These are phyloP conservation scores for Pyrenochaeta sp. DNA, from an alignment of 2,329 filamentous ascomycete species.

Conservation along the genomic window DNA sequence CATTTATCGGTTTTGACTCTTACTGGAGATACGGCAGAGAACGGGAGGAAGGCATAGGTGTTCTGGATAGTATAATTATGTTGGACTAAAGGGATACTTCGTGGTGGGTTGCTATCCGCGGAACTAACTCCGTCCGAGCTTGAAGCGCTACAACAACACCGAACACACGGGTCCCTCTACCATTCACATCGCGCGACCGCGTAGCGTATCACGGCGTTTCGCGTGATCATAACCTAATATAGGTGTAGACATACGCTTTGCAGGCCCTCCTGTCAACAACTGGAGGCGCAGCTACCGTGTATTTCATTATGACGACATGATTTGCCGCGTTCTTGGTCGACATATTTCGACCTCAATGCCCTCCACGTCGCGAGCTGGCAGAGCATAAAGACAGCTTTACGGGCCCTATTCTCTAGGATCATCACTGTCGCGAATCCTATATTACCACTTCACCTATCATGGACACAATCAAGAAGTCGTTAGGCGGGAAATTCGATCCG, in stretches of 20 bases:
- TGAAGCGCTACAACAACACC: background rate
- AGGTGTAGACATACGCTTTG: background rate
- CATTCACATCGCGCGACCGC: background rate
- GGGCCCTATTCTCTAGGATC: background rate
- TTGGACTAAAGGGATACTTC: no score
- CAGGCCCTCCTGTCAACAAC: background rate
- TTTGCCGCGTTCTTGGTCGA: conserved; percentile 2
- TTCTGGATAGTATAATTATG: no score
- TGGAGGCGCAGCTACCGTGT: conserved; percentile 1
- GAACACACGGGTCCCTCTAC: background rate
- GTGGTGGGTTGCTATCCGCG: no score
- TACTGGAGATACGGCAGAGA: no score
- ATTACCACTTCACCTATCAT: conserved; percentile 8
- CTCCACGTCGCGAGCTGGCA: background rate
- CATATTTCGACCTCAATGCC: background rate
- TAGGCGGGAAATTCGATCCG: conserved; percentile 42
- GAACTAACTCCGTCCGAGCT: background rate
- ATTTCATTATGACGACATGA: conserved; percentile 28
- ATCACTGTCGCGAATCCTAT: background rate
- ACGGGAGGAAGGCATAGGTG: no score
- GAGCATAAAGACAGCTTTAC: background rate
- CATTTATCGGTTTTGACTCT: no score
- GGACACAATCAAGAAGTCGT: conserved; percentile 36
- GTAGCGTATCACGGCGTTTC: background rate
- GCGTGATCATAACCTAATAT: background rate